Conservation (phyloP, 768 basidiomycete species). For the Mrakia frigida region DNA sequence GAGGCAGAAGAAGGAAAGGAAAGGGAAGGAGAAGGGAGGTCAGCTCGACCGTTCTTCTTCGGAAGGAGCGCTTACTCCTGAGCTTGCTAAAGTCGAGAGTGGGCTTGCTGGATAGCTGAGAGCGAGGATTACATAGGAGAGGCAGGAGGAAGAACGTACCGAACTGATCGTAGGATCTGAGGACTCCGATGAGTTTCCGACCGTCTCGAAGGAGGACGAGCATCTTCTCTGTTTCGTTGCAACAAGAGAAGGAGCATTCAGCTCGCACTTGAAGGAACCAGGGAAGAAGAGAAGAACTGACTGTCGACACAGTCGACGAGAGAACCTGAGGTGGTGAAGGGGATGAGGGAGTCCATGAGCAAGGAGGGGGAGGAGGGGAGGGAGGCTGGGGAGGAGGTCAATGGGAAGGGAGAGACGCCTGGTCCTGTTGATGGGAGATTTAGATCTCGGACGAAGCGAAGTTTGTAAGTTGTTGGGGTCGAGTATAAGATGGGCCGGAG, state of each 20-base stretch:
- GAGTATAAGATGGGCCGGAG: neutral
- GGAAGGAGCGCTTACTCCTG: neutral
- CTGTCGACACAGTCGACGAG: constrained; percentile 99
- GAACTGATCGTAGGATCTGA: constrained; percentile 97
- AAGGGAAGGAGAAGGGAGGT: neutral
- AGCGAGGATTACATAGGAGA: neutral
- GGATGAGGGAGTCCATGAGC: constrained; percentile 85
- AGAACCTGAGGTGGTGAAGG: constrained; percentile 97
- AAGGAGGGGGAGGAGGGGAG: neutral
- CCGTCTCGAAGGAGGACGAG: constrained; percentile 94
- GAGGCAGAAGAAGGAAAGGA: neutral
- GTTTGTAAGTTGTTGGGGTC: neutral
- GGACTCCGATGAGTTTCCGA: constrained; percentile 88
- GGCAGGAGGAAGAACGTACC: constrained; percentile 54
- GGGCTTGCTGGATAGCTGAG: neutral
- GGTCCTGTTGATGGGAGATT: neutral
- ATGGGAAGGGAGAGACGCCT: neutral
- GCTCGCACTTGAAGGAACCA: neutral
- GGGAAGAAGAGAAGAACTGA: constrained; percentile 54
- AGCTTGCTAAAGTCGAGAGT: neutral
- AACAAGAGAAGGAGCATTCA: neutral
- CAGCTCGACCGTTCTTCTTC: neutral
- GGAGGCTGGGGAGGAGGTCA: neutral
- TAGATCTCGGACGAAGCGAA: neutral
- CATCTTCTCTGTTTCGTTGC: constrained; percentile 77